Evolutionary conservation across 129 eudicot genomes (phyloP).

Genomic region (Mikania micrantha): DNA sequence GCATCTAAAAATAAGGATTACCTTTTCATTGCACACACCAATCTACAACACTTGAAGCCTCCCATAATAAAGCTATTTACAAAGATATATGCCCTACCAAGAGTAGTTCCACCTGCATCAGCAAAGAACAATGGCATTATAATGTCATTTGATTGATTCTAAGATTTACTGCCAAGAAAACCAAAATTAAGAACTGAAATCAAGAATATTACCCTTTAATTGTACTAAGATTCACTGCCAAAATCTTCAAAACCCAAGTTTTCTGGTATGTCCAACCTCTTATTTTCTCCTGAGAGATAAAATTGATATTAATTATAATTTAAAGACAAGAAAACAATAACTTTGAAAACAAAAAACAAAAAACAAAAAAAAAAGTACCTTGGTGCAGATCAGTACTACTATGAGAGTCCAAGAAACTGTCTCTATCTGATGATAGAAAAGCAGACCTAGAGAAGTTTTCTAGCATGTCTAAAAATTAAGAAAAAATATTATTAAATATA

Average conservation of each 20-base stretch:
- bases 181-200: not conserved
- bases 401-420: conserved; percentile 52
- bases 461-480: conserved; percentile 44
- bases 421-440: conserved; percentile 43
- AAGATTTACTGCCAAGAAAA: not conserved
- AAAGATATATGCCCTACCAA: conserved; percentile 14
- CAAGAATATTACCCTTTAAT: conserved; percentile 23
- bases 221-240: conserved; percentile 42
- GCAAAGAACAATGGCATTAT: not conserved
- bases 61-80: conserved; percentile 25
- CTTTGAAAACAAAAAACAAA: too few relatives aligned
- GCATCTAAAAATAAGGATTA: conserved; percentile 26
- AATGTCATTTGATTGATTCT: not conserved
- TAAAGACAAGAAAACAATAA: not conserved
- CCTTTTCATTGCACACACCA: conserved; percentile 34
- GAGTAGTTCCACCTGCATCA: conserved; percentile 27
- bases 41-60: conserved; percentile 22
- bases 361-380: conserved; percentile 18
- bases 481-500: not conserved
- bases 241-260: conserved; percentile 45
- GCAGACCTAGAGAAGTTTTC: conserved; percentile 56
- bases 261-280: conserved; percentile 57
- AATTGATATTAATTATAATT: not conserved
- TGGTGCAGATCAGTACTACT: conserved; percentile 39
- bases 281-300: conserved; percentile 45